These are phyloP conservation scores for Apiotrichum akiyoshidainum DNA, from an alignment of 1,284 basidiomycete genomes.

Conservation along the genomic window DNA sequence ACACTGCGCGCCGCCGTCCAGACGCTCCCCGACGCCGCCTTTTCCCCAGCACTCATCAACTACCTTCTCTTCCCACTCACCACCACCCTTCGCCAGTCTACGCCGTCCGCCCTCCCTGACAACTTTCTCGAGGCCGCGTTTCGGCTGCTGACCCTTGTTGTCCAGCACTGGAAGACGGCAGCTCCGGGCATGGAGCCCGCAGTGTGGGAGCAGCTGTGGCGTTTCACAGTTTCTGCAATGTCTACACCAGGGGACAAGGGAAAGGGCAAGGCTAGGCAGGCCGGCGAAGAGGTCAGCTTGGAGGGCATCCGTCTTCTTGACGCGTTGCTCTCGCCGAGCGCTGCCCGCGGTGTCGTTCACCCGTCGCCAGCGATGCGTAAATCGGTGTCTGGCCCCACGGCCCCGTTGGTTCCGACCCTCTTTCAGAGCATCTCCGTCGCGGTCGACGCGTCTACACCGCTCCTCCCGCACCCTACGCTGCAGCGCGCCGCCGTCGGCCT, in stretches of 20 bases:
- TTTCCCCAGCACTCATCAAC: constrained; percentile 66
- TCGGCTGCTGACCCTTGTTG: constrained; percentile 59
- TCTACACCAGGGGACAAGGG: constrained; percentile 51
- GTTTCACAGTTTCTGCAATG: constrained; percentile 60
- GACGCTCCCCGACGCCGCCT: constrained; percentile 50
- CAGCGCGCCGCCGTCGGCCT: constrained; percentile 65
- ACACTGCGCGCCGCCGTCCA: constrained; percentile 57
- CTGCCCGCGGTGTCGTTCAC: constrained; percentile 41
- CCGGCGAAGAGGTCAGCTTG: constrained; percentile 38
- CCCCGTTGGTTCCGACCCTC: constrained; percentile 64
- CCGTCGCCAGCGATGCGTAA: constrained; percentile 56
- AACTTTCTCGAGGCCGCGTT: constrained; percentile 72
- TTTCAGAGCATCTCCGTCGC: constrained; percentile 77
- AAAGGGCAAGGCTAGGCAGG: constrained; percentile 66
- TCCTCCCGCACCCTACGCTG: constrained; percentile 60
- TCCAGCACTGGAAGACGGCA: constrained; percentile 72
- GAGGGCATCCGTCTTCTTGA: constrained; percentile 34
- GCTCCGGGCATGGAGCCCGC: constrained; percentile 58
- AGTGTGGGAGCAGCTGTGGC: constrained; percentile 77
- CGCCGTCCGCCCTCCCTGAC: constrained; percentile 66
- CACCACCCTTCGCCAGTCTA: constrained; percentile 67
- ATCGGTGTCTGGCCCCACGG: constrained; percentile 48
- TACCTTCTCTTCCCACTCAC: constrained; percentile 85
- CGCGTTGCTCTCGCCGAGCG: constrained; percentile 30
- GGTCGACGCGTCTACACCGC: constrained; percentile 55